These are phyloP conservation scores for Diplodia intermedia DNA, from an alignment of 2,329 filamentous ascomycete species.

Conservation along the genomic window DNA sequence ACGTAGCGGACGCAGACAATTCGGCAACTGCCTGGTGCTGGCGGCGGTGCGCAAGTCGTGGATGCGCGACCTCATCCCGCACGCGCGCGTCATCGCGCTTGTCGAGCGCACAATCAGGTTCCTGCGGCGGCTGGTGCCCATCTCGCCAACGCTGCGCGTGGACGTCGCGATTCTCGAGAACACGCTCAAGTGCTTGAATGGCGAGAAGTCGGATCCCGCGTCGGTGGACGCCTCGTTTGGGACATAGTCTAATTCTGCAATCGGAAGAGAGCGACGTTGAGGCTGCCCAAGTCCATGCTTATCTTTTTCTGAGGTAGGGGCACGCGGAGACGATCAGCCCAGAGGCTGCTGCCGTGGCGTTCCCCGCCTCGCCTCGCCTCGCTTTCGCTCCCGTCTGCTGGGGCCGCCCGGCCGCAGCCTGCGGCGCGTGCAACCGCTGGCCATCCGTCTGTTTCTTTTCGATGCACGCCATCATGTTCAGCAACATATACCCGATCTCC, in stretches of 20 bases:
- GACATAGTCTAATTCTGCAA: slow-evolving; percentile 30
- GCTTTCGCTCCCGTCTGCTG: slow-evolving; percentile 24
- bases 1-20: slow-evolving; percentile 70
- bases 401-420: slow-evolving; percentile 5
- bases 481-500: slow-evolving; percentile 32
- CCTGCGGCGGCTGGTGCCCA: slow-evolving; percentile 71
- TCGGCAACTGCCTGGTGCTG: slow-evolving; percentile 92
- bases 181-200: slow-evolving; percentile 33
- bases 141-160: slow-evolving; percentile 74
- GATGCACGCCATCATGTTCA: slow-evolving; percentile 31
- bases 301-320: slow-evolving; percentile 26
- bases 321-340: slow-evolving; percentile 18
- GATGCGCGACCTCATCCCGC: slow-evolving; percentile 65
- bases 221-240: slow-evolving; percentile 29
- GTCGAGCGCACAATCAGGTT: slow-evolving; percentile 79
- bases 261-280: slow-evolving; percentile 28
- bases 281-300: slow-evolving; percentile 26
- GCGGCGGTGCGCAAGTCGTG: slow-evolving; percentile 76
- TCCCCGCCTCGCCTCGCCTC: slow-evolving; percentile 32
- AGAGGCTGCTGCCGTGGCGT: slow-evolving; percentile 27
- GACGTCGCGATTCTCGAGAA: slow-evolving; percentile 76
- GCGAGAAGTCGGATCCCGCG: slow-evolving; percentile 28
- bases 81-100: slow-evolving; percentile 61
- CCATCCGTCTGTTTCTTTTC: slow-evolving; percentile 31
- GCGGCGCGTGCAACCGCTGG: slow-evolving; percentile 30